Conservation (phyloP, 2,329 filamentous ascomycete species). For the Pseudogymnoascus sp. region DNA sequence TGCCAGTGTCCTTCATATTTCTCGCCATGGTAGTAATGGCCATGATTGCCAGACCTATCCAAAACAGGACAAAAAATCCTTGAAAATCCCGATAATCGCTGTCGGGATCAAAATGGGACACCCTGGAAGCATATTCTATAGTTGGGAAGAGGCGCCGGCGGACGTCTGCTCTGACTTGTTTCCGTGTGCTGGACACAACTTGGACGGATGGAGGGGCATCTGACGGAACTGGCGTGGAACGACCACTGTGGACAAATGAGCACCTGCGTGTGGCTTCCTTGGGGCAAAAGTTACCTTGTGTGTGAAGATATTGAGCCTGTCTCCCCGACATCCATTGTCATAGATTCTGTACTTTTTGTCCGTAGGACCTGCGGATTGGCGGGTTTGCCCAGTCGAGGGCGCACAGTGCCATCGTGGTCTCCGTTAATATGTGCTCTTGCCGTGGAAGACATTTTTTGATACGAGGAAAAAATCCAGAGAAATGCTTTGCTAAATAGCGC, state of each 20-base stretch:
- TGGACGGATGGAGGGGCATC: constrained; percentile 91
- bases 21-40: constrained; percentile 87
- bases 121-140: constrained; percentile 79
- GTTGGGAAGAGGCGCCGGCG: constrained; percentile 83
- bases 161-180: constrained; percentile 72
- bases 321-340: constrained; percentile 12
- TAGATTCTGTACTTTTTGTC: constrained; percentile 19
- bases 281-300: constrained; percentile 20
- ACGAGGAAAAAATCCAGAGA: neutral
- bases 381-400: constrained; percentile 19
- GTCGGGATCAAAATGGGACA: constrained; percentile 90
- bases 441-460: neutral
- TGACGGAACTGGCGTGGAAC: constrained; percentile 72
- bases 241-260: constrained; percentile 47
- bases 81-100: constrained; percentile 92
- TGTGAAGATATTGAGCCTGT: constrained; percentile 20
- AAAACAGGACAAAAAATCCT: constrained; percentile 97
- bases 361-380: constrained; percentile 21
- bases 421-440: constrained; percentile 13
- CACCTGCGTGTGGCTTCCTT: neutral
- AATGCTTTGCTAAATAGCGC: neutral
- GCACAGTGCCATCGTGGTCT: constrained; percentile 17
- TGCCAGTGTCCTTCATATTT: constrained; percentile 89
- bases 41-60: constrained; percentile 96
- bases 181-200: constrained; percentile 75